These are phyloP conservation scores for Rhizopogon vesiculosus DNA, from an alignment of 768 basidiomycete genomes.

Conservation along the genomic window DNA sequence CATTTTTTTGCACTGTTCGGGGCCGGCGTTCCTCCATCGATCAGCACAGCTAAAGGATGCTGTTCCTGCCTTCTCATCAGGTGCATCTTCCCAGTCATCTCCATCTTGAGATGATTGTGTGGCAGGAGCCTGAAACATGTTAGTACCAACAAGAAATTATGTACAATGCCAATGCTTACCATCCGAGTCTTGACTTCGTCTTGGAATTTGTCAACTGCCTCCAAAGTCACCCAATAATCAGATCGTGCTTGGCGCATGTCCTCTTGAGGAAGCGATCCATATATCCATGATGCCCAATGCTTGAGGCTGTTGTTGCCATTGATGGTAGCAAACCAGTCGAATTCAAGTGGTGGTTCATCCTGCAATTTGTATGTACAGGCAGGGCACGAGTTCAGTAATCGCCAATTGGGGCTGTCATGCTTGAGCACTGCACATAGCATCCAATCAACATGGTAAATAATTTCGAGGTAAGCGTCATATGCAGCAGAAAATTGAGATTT, in stretches of 20 bases:
- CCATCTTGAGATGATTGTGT: no score
- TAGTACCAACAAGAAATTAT: neutral
- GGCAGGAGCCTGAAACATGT: neutral
- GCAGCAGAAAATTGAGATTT: neutral
- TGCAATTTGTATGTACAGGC: constrained; percentile 5
- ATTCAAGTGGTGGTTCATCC: neutral
- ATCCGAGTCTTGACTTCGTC: neutral
- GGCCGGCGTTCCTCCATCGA: neutral
- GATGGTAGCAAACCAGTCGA: neutral
- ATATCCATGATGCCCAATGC: neutral
- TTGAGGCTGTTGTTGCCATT: constrained; percentile 3
- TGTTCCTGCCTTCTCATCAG: neutral
- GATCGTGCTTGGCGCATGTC: neutral
- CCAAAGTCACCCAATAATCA: neutral
- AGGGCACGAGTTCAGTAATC: constrained; percentile 5
- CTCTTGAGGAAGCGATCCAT: neutral
- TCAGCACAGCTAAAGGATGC: neutral
- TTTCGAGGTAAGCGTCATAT: constrained; percentile 7
- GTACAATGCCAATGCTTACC: neutral
- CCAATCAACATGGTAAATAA: neutral
- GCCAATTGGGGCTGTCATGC: constrained; percentile 7
- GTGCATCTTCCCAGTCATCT: neutral
- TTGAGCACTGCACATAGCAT: neutral
- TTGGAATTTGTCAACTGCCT: neutral
- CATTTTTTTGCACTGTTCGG: neutral